Conservation (phyloP, 306 rosid genomes). For the Castanea crenata region DNA sequence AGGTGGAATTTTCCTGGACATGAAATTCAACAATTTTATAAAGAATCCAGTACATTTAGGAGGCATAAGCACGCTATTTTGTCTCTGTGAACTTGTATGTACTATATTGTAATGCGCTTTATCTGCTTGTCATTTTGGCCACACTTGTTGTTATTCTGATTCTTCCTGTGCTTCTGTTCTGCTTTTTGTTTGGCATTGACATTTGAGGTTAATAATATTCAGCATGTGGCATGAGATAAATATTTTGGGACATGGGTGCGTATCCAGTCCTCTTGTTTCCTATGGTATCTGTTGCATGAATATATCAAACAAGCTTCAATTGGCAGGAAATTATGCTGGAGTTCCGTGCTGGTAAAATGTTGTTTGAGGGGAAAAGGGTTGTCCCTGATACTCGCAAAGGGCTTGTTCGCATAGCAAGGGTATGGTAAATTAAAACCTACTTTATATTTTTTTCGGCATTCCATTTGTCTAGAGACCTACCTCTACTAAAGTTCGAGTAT, state of each 20-base stretch:
- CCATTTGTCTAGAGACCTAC: neutral
- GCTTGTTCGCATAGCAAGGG: constrained; percentile 86
- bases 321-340: constrained; percentile 80
- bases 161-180: neutral
- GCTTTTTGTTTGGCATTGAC: constrained; percentile 3
- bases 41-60: neutral
- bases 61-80: neutral
- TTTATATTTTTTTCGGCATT: neutral
- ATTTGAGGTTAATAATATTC: constrained; percentile 12
- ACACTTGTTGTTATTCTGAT: neutral
- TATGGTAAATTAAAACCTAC: constrained; percentile 18
- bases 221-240: neutral
- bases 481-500: neutral
- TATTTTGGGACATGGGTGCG: neutral
- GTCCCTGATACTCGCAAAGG: constrained; percentile 84
- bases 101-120: neutral
- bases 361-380: constrained; percentile 64
- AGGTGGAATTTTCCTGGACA: neutral
- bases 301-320: constrained; percentile 10
- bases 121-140: neutral
- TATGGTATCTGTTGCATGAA: neutral
- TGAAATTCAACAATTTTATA: neutral
- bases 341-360: constrained; percentile 96
- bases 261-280: neutral
- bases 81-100: neutral